Base-by-base conservation (phyloP, 768 basidiomycete species). In the Galerina marginata region DNA sequence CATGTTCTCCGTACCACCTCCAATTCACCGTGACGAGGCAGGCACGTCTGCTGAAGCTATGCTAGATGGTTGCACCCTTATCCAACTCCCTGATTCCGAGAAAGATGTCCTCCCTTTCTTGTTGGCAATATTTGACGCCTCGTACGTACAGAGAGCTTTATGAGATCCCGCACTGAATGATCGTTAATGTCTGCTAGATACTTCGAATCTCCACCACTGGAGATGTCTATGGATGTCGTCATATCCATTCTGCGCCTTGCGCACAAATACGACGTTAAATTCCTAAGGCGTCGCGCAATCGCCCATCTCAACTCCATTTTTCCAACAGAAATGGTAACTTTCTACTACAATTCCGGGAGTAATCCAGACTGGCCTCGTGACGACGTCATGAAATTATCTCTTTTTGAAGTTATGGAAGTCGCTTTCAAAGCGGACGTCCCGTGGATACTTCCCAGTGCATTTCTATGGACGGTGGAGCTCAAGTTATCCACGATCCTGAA, bases 261-360 rank as follows among this genome's bases (percentile, higher is more conserved):
- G 6, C 55, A 56, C 44, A 58, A 58, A 29, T 49, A 49, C 48
- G 48, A 50, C 26, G 56, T 58, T 29, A 3, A 15, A 9, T 51
- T 51, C 38, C 56, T 51, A 11, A 50, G 26, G 40, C 38, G n/a
- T 9, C 56, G 38, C 25, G 20, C 56, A 11, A 33, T 50, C 7
- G 20, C 56, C n/a, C 56, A 58, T 48, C 36, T 56, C 12, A 44
- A 56, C 15, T 7, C 15, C n/a, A 6, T 56, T 14, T 56, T 56
- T 37, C 55, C 55, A 15, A 9, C 38, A 16, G 49, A 51, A 7
- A 37, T 3, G 4, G 4, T 16, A 16, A 15, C 1, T 16, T n/a
- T 16, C 25, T 46, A 10, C 45, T 33, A 33, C 29, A 7, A 33
- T 7, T 7, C 29, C 29, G 7, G 29, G 5, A 11, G 9, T 3